phyloP scores from a whole-genome alignment of 2,329 filamentous ascomycete genomes.

The Fusarium austroafricanum region DNA sequence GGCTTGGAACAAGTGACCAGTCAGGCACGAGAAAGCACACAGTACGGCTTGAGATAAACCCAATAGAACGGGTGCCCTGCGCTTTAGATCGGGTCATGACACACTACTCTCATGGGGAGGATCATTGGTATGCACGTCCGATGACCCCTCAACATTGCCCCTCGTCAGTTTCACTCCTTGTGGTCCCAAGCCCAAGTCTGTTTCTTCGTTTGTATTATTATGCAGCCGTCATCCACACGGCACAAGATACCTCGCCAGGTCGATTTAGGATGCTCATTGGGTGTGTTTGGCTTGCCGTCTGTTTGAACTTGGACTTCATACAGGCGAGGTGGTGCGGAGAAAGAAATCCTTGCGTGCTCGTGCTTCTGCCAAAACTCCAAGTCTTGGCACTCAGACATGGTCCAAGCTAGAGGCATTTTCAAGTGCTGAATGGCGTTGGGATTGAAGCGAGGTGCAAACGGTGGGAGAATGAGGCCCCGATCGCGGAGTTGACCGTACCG shows the following conservation, averaged over 20 bases:
- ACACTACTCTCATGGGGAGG: conserved; percentile 21
- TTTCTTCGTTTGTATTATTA: conserved; percentile 20
- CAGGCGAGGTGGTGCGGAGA: conserved; percentile 16
- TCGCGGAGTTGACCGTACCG: conserved; percentile 29
- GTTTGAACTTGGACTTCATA: conserved; percentile 9
- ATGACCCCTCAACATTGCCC: conserved; percentile 35
- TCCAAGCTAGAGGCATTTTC: neutral
- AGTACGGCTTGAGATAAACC: conserved; percentile 35
- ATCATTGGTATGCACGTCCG: conserved; percentile 25
- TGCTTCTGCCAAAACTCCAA: conserved; percentile 17
- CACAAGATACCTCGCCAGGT: conserved; percentile 23
- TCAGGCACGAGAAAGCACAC: conserved; percentile 35
- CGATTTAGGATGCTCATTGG: conserved; percentile 28
- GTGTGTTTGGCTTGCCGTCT: conserved; percentile 10
- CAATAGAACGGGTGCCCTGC: conserved; percentile 43
- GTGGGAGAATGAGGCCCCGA: conserved; percentile 11
- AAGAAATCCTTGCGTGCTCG: conserved; percentile 16
- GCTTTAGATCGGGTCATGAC: conserved; percentile 44
- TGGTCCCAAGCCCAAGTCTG: conserved; percentile 17
- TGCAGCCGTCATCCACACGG: conserved; percentile 36
- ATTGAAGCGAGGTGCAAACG: conserved; percentile 3
- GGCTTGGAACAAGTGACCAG: conserved; percentile 37
- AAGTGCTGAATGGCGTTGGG: conserved; percentile 12
- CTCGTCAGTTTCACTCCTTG: conserved; percentile 23
- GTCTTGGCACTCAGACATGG: neutral